phyloP scores from a whole-genome alignment of 169 alveolate genomes.

The Cryptosporidium viatorum region DNA sequence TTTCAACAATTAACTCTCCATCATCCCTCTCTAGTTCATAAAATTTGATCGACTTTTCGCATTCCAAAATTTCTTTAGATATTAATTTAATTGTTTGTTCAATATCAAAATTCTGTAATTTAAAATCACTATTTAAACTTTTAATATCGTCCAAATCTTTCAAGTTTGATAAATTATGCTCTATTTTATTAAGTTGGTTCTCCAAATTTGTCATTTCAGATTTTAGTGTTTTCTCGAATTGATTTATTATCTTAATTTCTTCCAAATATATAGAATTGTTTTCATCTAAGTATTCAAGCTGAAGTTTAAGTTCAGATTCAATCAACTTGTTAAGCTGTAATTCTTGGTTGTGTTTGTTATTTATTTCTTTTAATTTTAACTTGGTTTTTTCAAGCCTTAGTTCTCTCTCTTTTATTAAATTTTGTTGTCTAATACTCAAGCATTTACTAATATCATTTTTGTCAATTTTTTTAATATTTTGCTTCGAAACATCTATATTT shows the following conservation, averaged over 20 bases:
- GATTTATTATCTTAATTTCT: background rate
- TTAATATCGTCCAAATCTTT: background rate
- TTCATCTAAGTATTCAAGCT: conserved; percentile 39
- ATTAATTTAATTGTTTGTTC: conserved; percentile 30
- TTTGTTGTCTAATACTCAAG: conserved; percentile 50
- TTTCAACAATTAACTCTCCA: conserved; percentile 3
- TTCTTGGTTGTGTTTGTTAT: conserved; percentile 1
- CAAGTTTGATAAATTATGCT: background rate
- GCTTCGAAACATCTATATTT: background rate
- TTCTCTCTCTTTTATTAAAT: conserved; percentile 51
- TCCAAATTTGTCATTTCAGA: background rate
- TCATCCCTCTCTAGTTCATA: conserved; percentile 12
- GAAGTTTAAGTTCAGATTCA: conserved; percentile 53
- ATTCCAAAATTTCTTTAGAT: conserved; percentile 18
- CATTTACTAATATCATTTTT: background rate
- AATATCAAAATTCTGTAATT: conserved; percentile 5
- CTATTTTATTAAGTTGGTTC: background rate
- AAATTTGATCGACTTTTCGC: conserved; percentile 39
- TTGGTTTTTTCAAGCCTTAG: conserved; percentile 21
- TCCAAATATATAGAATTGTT: conserved; percentile 24
- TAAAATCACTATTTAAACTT: background rate
- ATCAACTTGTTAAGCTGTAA: background rate
- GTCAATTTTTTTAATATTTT: background rate
- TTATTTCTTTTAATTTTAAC: background rate
- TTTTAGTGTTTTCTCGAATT: background rate